phyloP scores from a whole-genome alignment of 805 yeast species.

The Priceomyces carsonii region DNA sequence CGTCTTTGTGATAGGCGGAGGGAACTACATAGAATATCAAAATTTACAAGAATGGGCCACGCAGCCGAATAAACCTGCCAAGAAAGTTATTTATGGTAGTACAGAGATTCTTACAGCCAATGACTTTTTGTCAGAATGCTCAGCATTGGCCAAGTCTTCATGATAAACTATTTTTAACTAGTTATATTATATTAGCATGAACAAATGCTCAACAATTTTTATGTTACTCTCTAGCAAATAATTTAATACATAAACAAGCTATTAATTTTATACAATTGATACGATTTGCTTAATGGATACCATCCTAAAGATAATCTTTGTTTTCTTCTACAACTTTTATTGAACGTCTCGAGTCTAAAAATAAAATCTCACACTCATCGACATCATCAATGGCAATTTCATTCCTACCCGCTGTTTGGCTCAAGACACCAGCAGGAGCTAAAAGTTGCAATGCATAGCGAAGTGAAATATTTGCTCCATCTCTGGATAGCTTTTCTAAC shows the following conservation, averaged over 20 bases:
- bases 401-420: constrained; percentile 69
- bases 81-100: constrained; percentile 81
- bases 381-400: constrained; percentile 71
- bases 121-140: constrained; percentile 68
- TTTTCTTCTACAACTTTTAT: constrained; percentile 62
- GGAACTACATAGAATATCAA: constrained; percentile 91
- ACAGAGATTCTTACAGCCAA: constrained; percentile 72
- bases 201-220: no score
- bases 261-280: neutral
- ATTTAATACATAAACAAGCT: constrained; percentile 1
- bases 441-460: constrained; percentile 91
- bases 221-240: no score
- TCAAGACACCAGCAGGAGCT: constrained; percentile 85
- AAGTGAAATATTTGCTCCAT: constrained; percentile 77
- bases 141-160: constrained; percentile 43
- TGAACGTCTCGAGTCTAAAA: constrained; percentile 84
- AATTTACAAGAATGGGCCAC: constrained; percentile 86
- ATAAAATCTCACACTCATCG: constrained; percentile 79
- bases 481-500: constrained; percentile 66
- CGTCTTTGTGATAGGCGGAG: constrained; percentile 96
- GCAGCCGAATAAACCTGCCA: constrained; percentile 35
- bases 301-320: constrained; percentile 34
- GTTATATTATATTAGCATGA: no score
- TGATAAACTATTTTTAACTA: constrained; percentile 1
- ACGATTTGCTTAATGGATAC: neutral